Conservation (phyloP, 495 filamentous ascomycete genomes). For the Aspergillus campestris region DNA sequence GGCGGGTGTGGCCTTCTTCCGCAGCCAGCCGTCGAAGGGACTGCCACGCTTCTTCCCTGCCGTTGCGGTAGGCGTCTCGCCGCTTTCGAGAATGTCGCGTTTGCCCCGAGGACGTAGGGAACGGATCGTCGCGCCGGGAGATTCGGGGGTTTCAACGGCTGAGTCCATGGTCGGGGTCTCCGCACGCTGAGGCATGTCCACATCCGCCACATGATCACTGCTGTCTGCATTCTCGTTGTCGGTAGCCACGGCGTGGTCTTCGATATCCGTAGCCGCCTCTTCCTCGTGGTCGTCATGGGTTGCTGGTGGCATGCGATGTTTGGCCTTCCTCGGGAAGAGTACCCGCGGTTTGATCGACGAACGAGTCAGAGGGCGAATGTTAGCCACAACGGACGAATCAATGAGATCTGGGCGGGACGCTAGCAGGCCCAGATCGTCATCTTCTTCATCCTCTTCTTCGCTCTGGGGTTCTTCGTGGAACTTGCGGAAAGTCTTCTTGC, state of each 20-base stretch:
- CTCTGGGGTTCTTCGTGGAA: conserved; percentile 41
- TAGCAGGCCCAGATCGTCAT: conserved; percentile 39
- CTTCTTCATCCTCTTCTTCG: conserved; percentile 38
- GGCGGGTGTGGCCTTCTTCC: conserved; percentile 43
- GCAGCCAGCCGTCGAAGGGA: conserved; percentile 58
- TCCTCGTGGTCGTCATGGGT: conserved; percentile 40
- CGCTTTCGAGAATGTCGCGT: conserved; percentile 12
- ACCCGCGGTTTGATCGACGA: conserved; percentile 74
- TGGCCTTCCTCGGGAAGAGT: conserved; percentile 57
- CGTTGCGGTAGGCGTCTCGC: conserved; percentile 15
- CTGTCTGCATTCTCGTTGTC: conserved; percentile 29
- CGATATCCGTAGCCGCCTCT: conserved; percentile 48
- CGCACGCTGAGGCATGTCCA: conserved; percentile 15
- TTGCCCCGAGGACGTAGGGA: conserved; percentile 21
- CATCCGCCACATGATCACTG: conserved; percentile 11
- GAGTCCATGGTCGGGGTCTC: conserved; percentile 42
- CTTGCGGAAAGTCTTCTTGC: conserved; percentile 71
- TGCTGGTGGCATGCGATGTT: conserved; percentile 19
- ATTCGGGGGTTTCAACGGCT: conserved; percentile 43
- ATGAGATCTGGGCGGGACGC: conserved; percentile 32
- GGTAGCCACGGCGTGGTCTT: conserved; percentile 41
- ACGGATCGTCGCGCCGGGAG: conserved; percentile 25
- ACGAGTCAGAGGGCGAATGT: conserved; percentile 53
- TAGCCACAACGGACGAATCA: conserved; percentile 20
- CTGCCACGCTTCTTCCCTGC: conserved; percentile 42